Evolutionary conservation across 257 asterid genomes (phyloP).

Genomic region (Penstemon davidsonii): DNA sequence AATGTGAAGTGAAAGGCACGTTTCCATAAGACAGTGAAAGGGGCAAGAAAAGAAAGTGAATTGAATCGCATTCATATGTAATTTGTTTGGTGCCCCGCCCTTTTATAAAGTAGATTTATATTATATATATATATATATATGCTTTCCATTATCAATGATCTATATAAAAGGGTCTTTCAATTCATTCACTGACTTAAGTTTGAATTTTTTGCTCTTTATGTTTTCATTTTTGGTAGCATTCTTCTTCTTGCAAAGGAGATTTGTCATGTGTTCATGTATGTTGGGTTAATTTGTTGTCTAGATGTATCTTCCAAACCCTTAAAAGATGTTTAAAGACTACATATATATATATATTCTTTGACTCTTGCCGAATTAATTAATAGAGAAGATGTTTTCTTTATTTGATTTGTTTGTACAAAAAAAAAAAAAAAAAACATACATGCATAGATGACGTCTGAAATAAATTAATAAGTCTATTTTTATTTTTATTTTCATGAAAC

Average conservation of each 20-base stretch:
- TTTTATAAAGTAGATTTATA: slow-evolving; percentile 32
- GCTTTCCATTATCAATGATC: slow-evolving; percentile 20
- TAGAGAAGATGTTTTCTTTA: no score
- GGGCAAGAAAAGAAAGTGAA: slow-evolving; percentile 24
- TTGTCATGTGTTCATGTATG: slow-evolving; percentile 23
- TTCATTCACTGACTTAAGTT: slow-evolving; percentile 13
- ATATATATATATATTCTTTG: neutral
- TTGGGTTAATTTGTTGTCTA: neutral
- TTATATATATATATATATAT: neutral
- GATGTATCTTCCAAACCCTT: slow-evolving; percentile 13
- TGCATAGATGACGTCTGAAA: no score
- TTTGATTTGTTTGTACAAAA: no score
- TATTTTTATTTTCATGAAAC: no score
- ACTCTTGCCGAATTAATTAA: neutral
- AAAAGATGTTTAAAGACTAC: neutral
- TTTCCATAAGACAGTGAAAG: slow-evolving; percentile 32
- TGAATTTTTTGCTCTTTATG: slow-evolving; percentile 37
- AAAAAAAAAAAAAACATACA: no score
- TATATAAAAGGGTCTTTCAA: slow-evolving; percentile 34
- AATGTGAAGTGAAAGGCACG: slow-evolving; percentile 35
- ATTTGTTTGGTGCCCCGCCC: slow-evolving; percentile 29
- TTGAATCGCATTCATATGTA: neutral
- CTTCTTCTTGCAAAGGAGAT: slow-evolving; percentile 34
- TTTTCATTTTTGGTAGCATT: slow-evolving; percentile 34
- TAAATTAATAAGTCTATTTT: no score